phyloP scores from a whole-genome alignment of 441 rosid species.

The Populus tomentosa region DNA sequence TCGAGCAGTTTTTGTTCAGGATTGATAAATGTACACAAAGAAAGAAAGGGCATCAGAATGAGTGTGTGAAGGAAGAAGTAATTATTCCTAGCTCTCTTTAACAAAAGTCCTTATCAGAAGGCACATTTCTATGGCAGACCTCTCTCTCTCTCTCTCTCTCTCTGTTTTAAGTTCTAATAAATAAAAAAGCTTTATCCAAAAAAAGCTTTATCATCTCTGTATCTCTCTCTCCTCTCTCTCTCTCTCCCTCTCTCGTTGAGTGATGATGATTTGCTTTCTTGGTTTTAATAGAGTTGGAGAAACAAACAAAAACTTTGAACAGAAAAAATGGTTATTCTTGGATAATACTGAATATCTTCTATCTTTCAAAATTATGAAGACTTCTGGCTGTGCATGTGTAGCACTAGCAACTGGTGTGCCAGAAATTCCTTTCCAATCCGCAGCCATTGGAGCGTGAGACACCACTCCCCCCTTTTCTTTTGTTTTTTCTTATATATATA shows the following conservation, averaged over 20 bases:
- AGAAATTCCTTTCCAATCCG: constrained; percentile 4
- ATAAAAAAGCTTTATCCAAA: constrained; percentile 19
- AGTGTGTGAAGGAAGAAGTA: constrained; percentile 6
- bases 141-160: constrained; percentile 20
- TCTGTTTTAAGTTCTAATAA: background rate
- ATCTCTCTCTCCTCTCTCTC: too few species aligned
- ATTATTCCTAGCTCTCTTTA: constrained; percentile 22
- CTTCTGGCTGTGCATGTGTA: constrained; percentile 8
- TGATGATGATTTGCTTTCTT: constrained; percentile 10
- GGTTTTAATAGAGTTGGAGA: background rate
- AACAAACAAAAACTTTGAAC: constrained; percentile 7
- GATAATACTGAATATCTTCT: constrained; percentile 28
- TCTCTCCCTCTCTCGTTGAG: background rate
- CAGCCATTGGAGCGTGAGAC: background rate
- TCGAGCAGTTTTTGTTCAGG: constrained; percentile 8
- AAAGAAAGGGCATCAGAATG: background rate
- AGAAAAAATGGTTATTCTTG: constrained; percentile 11
- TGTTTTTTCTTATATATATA: too few species aligned
- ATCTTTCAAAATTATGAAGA: constrained; percentile 10
- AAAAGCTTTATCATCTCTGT: constrained; percentile 1
- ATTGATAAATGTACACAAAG: constrained; percentile 18
- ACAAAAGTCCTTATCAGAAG: constrained; percentile 39
- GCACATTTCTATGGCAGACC: constrained; percentile 33
- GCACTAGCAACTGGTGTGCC: constrained; percentile 5
- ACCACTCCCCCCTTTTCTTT: background rate